A percentile compares a stretch with the other conserved stretches of the same genome.
phyloP scores from a whole-genome alignment of 1,284 basidiomycete species.

The Rhizoctonia solani region DNA sequence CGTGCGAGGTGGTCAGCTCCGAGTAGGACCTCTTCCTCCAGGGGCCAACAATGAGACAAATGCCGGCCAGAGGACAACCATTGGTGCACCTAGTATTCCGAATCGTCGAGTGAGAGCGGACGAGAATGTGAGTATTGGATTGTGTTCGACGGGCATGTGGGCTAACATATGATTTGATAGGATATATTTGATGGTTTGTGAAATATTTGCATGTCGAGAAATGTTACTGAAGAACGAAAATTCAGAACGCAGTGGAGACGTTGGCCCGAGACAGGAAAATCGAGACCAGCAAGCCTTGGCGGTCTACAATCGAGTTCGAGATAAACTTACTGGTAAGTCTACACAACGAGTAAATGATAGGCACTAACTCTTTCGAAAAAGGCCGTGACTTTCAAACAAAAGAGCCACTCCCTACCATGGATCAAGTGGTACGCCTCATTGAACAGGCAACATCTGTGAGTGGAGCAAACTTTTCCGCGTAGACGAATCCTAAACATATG shows the following conservation, averaged over 20 bases:
- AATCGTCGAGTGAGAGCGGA: constrained; percentile 68
- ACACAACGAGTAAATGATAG: constrained; percentile 14
- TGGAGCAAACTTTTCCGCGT: too few species aligned
- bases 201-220: constrained; percentile 65
- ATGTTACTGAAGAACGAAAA: too few species aligned
- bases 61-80: constrained; percentile 59
- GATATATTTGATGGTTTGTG: constrained; percentile 32
- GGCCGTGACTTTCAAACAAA: constrained; percentile 51
- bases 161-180: too few species aligned
- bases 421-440: constrained; percentile 91
- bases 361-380: neutral
- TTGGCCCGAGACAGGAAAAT: constrained; percentile 70
- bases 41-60: constrained; percentile 28
- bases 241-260: too few species aligned
- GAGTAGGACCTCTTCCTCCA: neutral
- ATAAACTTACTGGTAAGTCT: constrained; percentile 82
- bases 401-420: constrained; percentile 66
- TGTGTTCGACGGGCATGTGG: too few species aligned
- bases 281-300: constrained; percentile 87
- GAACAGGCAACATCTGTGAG: constrained; percentile 88
- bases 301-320: constrained; percentile 90
- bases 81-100: too few species aligned
- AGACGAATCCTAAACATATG: too few species aligned
- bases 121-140: constrained; percentile 39
- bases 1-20: neutral